Evolutionary conservation across 495 filamentous ascomycete species (phyloP).

Genomic region (Daldinia concentrica): DNA sequence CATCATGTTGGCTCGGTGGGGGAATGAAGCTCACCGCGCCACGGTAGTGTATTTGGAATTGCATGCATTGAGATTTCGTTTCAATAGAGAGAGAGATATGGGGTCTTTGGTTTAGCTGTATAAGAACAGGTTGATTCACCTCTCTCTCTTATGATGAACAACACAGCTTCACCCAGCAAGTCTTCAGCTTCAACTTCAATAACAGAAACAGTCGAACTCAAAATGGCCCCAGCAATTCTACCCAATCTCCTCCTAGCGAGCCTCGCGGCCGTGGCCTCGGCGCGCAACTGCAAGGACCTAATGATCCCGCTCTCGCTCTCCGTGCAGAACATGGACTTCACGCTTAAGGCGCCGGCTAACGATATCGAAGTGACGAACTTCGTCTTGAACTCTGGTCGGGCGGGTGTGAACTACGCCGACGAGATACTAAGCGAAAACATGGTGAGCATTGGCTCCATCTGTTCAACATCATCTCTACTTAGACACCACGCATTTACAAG

Average conservation of each 20-base stretch:
- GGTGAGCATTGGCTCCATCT: neutral
- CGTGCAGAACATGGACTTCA: conserved; percentile 38
- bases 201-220: neutral
- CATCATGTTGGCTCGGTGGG: neutral
- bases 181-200: neutral
- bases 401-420: neutral
- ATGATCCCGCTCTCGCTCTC: conserved; percentile 52
- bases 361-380: neutral
- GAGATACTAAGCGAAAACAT: neutral
- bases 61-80: neutral
- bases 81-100: neutral
- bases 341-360: neutral
- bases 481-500: neutral
- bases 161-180: neutral
- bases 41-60: conserved; percentile 1
- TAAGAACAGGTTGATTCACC: neutral
- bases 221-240: neutral
- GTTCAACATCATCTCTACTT: neutral
- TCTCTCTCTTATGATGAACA: neutral
- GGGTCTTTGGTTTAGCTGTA: neutral
- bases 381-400: neutral
- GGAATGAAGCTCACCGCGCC: neutral
- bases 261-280: conserved; percentile 28
- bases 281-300: conserved; percentile 48
- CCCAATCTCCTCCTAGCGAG: conserved; percentile 3